Evolutionary conservation across 2,329 filamentous ascomycete genomes (phyloP), one percentile per base, ranked within the genome.

Genomic region (Aspergillus fumigatus): DNA sequence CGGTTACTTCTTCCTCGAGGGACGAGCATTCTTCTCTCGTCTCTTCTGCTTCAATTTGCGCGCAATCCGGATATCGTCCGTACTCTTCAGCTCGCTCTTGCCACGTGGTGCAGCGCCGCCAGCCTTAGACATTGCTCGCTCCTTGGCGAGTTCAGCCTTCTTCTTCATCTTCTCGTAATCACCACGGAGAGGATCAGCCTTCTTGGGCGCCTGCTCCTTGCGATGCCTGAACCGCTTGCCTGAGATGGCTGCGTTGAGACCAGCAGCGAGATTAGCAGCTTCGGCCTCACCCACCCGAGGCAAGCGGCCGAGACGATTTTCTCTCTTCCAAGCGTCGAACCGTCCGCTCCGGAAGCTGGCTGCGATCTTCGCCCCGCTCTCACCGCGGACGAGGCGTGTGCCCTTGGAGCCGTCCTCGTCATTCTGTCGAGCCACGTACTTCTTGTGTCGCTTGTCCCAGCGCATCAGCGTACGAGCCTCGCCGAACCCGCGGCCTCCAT

Each of bases 381-480:
- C 94, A 67, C 94, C 92, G 60, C 85, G 83, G 55, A 97, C 88
- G 78, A 97, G 87, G 50, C 83, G 83, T 69, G 87, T 88, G 38
- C 84, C 84, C 67, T 86, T 86, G 29, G 85, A 95, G 41, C 94
- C 94, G 76, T 99, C 95, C 65, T 96, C 90, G 76, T 99, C 94
- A 80, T 99, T 97, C 65, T 86, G 86, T 38, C 90, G 85, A 11
- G 90, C 82, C 38, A 99, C 93, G 77, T 97, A 99, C 77, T 97
- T 97, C 77, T 90, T 95, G 68, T 86, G 85, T 75, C 96, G 96
- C 79, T 95, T 93, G 79, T 99, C 94, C 94, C 94, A 99, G 63
- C 94, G 88, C 86, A 96, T 88, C 49, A 84, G 80, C 63, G 86
- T 88, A 49, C 87, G 84, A 2, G 91, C 85, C 66, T 90, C 86